Conservation (phyloP, 2,329 filamentous ascomycete species). For the Colletotrichum navitas region DNA sequence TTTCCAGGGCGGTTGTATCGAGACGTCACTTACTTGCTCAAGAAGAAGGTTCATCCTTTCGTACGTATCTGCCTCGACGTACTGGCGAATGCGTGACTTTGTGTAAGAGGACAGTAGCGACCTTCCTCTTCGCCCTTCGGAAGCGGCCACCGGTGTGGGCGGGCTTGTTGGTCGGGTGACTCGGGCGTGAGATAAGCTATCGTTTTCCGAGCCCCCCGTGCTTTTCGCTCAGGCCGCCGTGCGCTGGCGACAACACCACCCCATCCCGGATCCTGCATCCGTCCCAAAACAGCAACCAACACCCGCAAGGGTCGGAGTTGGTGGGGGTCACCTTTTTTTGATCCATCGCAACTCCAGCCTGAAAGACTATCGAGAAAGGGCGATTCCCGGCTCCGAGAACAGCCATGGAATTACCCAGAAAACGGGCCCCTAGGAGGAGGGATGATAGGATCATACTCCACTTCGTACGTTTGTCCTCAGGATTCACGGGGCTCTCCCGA, state of each 20-base stretch:
- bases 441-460: constrained; percentile 81
- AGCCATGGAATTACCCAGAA: constrained; percentile 50
- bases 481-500: constrained; percentile 16
- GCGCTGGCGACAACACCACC: constrained; percentile 8
- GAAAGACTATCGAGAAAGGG: background rate
- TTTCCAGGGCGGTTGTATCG: constrained; percentile 10
- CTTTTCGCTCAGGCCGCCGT: constrained; percentile 16
- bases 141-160: constrained; percentile 28
- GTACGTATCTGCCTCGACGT: background rate
- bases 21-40: constrained; percentile 1
- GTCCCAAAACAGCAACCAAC: constrained; percentile 12
- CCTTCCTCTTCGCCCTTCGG: constrained; percentile 9
- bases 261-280: constrained; percentile 23
- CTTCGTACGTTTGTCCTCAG: constrained; percentile 70
- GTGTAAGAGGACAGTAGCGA: background rate
- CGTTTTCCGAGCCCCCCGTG: constrained; percentile 21
- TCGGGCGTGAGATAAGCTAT: constrained; percentile 38
- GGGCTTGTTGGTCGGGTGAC: constrained; percentile 34
- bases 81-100: background rate
- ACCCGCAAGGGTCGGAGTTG: constrained; percentile 10
- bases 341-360: background rate
- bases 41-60: constrained; percentile 21
- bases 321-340: constrained; percentile 9
- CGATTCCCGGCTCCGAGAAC: constrained; percentile 15
- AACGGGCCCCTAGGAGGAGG: constrained; percentile 59